Evolutionary conservation across 495 filamentous ascomycete genomes (phyloP), one percentile per base, ranked within the genome.

Genomic region (Usnea hakonensis): DNA sequence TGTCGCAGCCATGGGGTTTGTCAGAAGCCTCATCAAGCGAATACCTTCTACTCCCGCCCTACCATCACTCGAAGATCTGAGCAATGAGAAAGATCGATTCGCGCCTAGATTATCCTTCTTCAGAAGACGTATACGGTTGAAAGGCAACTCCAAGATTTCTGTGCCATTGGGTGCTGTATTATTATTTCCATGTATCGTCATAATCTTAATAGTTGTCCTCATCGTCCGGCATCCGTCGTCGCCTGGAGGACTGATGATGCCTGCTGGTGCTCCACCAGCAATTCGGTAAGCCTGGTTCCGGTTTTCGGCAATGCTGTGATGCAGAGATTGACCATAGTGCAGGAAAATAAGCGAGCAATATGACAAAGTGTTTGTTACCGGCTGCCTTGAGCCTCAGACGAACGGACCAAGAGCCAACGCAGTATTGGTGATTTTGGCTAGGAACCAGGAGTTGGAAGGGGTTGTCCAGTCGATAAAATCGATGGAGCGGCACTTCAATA

Each of bases 401-500:
- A 83, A 88, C 62, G 83, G 80, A 14, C 87, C 85, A 54, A 84
- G 91, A 66, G 94, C 87, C 67, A 97, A 99, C 73, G 94, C 90
- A 55, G 92, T 89, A 19, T 94, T 99, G 64, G 95, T 99, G 64
- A 92, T 99, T 23, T 83, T 99, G 58, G 94, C 94, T 30, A 80
- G 94, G 66, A 97, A 99, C 74, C 95, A 96, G 81, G 94, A 99
- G 75, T 69, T 99, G 63, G 91, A 95, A 1, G 94, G 94, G 58
- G 94, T 99, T 36, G 85, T 97, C 52, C 89, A 97, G 76, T 97
- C 92, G 11, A 82, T 99, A 66, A 97, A 96, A 78, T 96, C 92
- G 56, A 94, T 99, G 66, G 94, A 99, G 78, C 83, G 94, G 63
- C 94, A 99, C 72, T 99, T 99, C 83, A 99, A 99, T 75, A 84